A percentile compares a stretch with the other conserved stretches of the same genome.
Conservation (phyloP, 2,329 filamentous ascomycete species). For the Chalara sp. region DNA sequence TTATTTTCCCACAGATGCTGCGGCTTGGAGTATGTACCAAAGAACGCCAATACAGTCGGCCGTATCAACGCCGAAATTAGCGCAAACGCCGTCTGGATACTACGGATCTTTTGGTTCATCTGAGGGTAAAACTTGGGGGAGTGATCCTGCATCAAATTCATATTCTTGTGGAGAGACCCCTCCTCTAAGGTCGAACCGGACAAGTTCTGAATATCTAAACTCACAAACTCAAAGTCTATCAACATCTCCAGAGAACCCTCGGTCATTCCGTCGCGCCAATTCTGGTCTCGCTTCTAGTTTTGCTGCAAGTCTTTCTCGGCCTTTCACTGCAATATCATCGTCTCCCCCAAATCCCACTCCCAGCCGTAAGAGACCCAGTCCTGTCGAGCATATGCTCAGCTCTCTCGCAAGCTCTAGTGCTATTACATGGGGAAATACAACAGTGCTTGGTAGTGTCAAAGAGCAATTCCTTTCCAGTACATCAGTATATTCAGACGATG, state of each 20-base stretch:
- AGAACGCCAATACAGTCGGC: slow-evolving; percentile 48
- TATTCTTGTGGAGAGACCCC: slow-evolving; percentile 58
- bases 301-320: slow-evolving; percentile 44
- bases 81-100: slow-evolving; percentile 47
- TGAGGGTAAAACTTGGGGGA: slow-evolving; percentile 42
- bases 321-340: slow-evolving; percentile 26
- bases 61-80: slow-evolving; percentile 49
- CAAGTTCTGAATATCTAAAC: slow-evolving; percentile 40
- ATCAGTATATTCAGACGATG: slow-evolving; percentile 24
- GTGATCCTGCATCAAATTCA: slow-evolving; percentile 48
- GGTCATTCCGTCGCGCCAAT: slow-evolving; percentile 44
- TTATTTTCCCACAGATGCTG: slow-evolving; percentile 55
- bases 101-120: slow-evolving; percentile 52
- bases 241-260: slow-evolving; percentile 50
- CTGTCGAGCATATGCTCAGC: slow-evolving; percentile 52
- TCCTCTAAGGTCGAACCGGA: slow-evolving; percentile 40
- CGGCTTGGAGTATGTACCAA: slow-evolving; percentile 44
- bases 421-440: slow-evolving; percentile 32
- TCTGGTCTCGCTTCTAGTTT: slow-evolving; percentile 49
- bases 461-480: slow-evolving; percentile 20
- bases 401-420: slow-evolving; percentile 39
- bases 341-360: slow-evolving; percentile 41
- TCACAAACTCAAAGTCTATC: slow-evolving; percentile 45
- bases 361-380: slow-evolving; percentile 48
- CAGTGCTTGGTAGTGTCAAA: slow-evolving; percentile 29